phyloP scores from a whole-genome alignment of 441 rosid genomes.

The Lepidium campestre region DNA sequence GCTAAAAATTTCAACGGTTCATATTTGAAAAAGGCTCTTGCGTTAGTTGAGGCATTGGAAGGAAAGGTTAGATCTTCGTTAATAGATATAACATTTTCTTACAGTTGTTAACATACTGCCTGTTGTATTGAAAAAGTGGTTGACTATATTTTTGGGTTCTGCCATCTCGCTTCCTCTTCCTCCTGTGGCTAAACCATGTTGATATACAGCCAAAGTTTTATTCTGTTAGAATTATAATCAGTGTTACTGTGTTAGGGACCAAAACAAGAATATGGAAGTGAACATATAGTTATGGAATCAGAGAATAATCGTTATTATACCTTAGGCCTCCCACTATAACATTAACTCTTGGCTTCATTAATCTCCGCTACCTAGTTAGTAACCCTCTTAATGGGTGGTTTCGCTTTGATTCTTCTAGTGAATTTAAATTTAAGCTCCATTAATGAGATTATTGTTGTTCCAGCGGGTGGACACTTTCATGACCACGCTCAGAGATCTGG shows the following conservation, averaged over 20 bases:
- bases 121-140: neutral
- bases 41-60: slow-evolving; percentile 72
- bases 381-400: neutral
- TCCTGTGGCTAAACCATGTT: neutral
- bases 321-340: neutral
- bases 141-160: neutral
- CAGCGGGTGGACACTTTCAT: slow-evolving; percentile 82
- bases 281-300: neutral
- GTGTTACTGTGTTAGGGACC: neutral
- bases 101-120: neutral
- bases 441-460: slow-evolving; percentile 4
- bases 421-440: neutral
- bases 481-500: slow-evolving; percentile 69
- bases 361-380: neutral
- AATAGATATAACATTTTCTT: neutral
- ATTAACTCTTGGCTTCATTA: neutral
- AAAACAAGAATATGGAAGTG: neutral
- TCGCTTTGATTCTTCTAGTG: neutral
- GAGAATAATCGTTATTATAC: neutral
- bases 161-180: neutral
- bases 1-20: slow-evolving; percentile 74
- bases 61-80: slow-evolving; percentile 60
- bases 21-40: slow-evolving; percentile 69
- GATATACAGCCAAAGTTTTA: neutral
- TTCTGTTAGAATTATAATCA: neutral